Evolutionary conservation across 148 eudicot genomes (phyloP).

Genomic region (Rhododendron kiyosumense): DNA sequence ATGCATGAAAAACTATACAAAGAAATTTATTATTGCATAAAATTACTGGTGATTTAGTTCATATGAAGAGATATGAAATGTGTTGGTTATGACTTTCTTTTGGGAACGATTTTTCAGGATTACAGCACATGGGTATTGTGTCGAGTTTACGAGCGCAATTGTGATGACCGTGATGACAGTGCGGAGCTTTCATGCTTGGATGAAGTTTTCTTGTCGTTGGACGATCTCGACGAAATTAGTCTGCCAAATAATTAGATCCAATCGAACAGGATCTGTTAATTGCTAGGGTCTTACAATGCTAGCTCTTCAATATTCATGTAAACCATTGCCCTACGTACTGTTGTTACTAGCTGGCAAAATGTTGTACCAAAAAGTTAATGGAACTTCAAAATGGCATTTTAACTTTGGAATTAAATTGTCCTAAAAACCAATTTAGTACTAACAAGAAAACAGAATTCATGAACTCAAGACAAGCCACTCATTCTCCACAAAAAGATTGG

Average conservation of each 20-base stretch:
- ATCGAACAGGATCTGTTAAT: not conserved
- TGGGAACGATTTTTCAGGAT: conserved; percentile 43
- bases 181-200: conserved; percentile 83
- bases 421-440: not conserved
- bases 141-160: conserved; percentile 57
- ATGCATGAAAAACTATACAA: not conserved
- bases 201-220: conserved; percentile 84
- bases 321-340: not conserved
- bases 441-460: too few relatives aligned
- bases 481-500: too few relatives aligned
- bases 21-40: too few relatives aligned
- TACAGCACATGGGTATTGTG: conserved; percentile 75
- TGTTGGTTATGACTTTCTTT: not conserved
- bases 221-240: conserved; percentile 82
- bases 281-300: not conserved
- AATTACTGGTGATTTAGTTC: not conserved
- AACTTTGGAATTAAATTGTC: not conserved
- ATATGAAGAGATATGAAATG: not conserved
- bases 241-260: conserved; percentile 29
- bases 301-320: not conserved
- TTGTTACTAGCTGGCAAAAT: not conserved
- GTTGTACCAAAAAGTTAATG: not conserved
- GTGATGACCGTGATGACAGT: conserved; percentile 39
- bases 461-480: too few relatives aligned
- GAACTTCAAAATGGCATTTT: not conserved